Base-by-base conservation (phyloP, 2,329 filamentous ascomycete species). In the Penicillium verrucosum region DNA sequence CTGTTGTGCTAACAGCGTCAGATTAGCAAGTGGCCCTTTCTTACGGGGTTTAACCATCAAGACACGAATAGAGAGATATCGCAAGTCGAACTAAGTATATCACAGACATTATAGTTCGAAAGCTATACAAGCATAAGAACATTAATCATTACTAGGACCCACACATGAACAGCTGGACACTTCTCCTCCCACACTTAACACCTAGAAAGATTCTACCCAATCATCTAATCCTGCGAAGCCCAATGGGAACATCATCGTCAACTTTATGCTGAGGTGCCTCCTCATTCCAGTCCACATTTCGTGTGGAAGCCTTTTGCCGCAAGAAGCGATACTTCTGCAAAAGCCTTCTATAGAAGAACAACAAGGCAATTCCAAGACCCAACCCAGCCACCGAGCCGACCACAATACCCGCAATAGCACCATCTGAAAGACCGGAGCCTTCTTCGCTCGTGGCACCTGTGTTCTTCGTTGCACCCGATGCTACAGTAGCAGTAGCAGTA, bases 341-440 rank as follows among this genome's bases (percentile, higher is more conserved):
- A 6, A 45, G 43, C 7, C 43, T 45, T 32, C 43, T 30, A 14
- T 45, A 45, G 7, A 45, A 45, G 43, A 70, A 61, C 14, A 65
- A 27, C 5, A 66, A 54, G 25, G 47, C 61, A 2, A 56, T 42
- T 11, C 56, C 56, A n/a, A 68, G 53, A 2, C 50, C 54, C 18
- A 59, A 52, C 6, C 60, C 67, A 9, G 57, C 67, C 4, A 70
- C 63, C 5, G 49, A 58, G 0, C 68, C 68, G n/a, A 70, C 59
- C 2, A 76, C 76, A 27, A 78, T 75, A 9, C 77, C 77, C 3
- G 76, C 77, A 58, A 78, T 78, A 3, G 74, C 74, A 2, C 76
- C 75, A 0, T 69, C 69, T 5, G 74, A 76, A 2, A 79, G 66
- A 12, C 51, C 51, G 4, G 38, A 30, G 32, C 27, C 2, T 29